Percentiles rank a stretch among this genome's conserved stretches.
Evolutionary conservation across 768 basidiomycete genomes (phyloP).

Genomic region (Russula dissimulans): DNA sequence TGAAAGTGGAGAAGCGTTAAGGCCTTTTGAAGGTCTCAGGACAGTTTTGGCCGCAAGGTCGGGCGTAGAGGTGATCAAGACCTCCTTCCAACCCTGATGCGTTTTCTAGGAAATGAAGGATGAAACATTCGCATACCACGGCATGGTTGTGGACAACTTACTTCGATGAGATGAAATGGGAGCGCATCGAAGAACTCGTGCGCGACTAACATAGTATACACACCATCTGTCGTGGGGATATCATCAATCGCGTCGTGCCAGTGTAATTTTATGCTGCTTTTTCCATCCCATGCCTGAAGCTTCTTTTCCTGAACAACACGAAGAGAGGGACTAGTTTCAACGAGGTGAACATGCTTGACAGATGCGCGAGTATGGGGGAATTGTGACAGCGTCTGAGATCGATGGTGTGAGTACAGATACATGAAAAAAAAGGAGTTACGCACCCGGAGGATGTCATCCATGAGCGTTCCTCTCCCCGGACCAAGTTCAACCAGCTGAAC

Average conservation of each 20-base stretch:
- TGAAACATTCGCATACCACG: no score
- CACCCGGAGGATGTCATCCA: slow-evolving; percentile 83
- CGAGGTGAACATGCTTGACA: slow-evolving; percentile 25
- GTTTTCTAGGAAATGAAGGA: no score
- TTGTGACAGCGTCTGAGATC: slow-evolving; percentile 41
- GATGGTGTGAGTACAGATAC: neutral
- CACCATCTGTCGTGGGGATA: slow-evolving; percentile 35
- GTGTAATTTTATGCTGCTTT: slow-evolving; percentile 33
- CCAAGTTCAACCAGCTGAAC: slow-evolving; percentile 85
- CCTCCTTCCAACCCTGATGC: slow-evolving; percentile 75
- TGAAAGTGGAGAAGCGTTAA: slow-evolving; percentile 12
- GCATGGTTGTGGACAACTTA: slow-evolving; percentile 22
- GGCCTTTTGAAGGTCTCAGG: slow-evolving; percentile 18
- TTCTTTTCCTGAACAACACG: slow-evolving; percentile 50
- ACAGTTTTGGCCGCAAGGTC: slow-evolving; percentile 32
- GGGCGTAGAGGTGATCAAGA: slow-evolving; percentile 49
- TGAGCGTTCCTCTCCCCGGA: slow-evolving; percentile 87
- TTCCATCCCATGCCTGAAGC: slow-evolving; percentile 30
- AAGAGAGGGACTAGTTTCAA: slow-evolving; percentile 39
- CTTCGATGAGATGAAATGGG: slow-evolving; percentile 63
- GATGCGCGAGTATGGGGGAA: slow-evolving; percentile 31
- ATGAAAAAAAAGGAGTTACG: slow-evolving; percentile 21
- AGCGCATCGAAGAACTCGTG: slow-evolving; percentile 83
- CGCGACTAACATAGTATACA: slow-evolving; percentile 58
- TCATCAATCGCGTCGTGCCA: slow-evolving; percentile 77